Conservation (phyloP, 2,329 filamentous ascomycete genomes). For the Calonectria hongkongensis region DNA sequence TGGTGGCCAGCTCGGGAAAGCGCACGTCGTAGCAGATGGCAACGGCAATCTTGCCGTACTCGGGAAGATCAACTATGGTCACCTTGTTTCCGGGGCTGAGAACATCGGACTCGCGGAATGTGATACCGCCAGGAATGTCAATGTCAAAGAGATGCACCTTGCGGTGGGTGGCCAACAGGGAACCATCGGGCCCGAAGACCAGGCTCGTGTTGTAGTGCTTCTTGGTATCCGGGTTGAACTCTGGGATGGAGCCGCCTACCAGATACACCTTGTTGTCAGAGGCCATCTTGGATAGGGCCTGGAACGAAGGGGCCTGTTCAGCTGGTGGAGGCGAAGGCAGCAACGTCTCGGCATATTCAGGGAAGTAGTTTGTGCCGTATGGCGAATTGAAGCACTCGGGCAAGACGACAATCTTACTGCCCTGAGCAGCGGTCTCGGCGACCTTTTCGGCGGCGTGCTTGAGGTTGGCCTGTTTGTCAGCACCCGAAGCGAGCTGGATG, state of each 20-base stretch:
- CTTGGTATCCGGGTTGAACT: constrained; percentile 74
- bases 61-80: constrained; percentile 89
- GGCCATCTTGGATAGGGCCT: constrained; percentile 88
- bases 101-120: constrained; percentile 92
- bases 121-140: constrained; percentile 95
- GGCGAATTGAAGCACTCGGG: constrained; percentile 99
- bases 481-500: constrained; percentile 86
- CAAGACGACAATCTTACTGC: constrained; percentile 91
- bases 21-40: constrained; percentile 99
- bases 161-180: constrained; percentile 90
- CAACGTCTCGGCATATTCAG: constrained; percentile 93
- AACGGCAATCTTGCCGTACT: constrained; percentile 89
- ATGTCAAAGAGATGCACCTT: constrained; percentile 99
- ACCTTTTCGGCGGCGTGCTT: constrained; percentile 87
- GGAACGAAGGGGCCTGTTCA: constrained; percentile 86
- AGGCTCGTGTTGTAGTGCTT: constrained; percentile 95
- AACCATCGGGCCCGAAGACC: constrained; percentile 85
- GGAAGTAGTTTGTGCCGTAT: constrained; percentile 93
- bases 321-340: constrained; percentile 82
- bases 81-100: constrained; percentile 89
- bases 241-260: constrained; percentile 94
- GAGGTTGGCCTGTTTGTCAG: constrained; percentile 92
- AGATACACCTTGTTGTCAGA: constrained; percentile 86
- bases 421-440: constrained; percentile 83
- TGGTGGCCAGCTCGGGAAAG: constrained; percentile 93